phyloP scores from a whole-genome alignment of 2,329 filamentous ascomycete genomes.

The Aspergillus brunneoviolaceus region DNA sequence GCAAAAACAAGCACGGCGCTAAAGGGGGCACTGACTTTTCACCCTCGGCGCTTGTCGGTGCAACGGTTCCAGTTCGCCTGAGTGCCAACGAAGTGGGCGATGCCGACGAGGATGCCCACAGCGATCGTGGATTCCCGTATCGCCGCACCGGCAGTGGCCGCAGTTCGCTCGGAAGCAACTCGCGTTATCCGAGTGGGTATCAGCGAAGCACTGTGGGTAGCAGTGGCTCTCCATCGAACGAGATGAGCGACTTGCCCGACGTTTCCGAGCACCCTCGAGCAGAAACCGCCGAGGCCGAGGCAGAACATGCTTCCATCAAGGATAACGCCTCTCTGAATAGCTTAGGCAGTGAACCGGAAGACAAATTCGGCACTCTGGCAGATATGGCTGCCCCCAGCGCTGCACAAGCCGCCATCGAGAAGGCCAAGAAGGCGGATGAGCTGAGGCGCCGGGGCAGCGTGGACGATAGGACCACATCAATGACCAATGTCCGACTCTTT shows the following conservation, averaged over 20 bases:
- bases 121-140: slow-evolving; percentile 44
- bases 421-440: slow-evolving; percentile 45
- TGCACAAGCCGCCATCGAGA: slow-evolving; percentile 38
- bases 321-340: slow-evolving; percentile 34
- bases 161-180: slow-evolving; percentile 54
- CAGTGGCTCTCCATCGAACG: slow-evolving; percentile 54
- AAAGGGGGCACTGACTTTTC: slow-evolving; percentile 78
- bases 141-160: slow-evolving; percentile 58
- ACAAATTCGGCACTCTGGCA: slow-evolving; percentile 56
- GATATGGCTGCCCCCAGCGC: slow-evolving; percentile 50
- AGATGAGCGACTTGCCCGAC: slow-evolving; percentile 43
- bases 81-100: slow-evolving; percentile 95
- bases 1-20: slow-evolving; percentile 86
- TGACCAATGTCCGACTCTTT: slow-evolving; percentile 48
- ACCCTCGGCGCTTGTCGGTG: slow-evolving; percentile 70
- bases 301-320: slow-evolving; percentile 25
- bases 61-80: slow-evolving; percentile 83
- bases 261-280: slow-evolving; percentile 41
- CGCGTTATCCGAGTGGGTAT: slow-evolving; percentile 46
- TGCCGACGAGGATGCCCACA: slow-evolving; percentile 65
- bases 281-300: slow-evolving; percentile 29
- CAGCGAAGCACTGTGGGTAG: slow-evolving; percentile 50
- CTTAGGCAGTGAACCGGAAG: slow-evolving; percentile 45
- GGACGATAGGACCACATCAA: slow-evolving; percentile 49
- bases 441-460: slow-evolving; percentile 49